phyloP scores from a whole-genome alignment of 495 filamentous ascomycete species.

The Penicillium cinerascens region DNA sequence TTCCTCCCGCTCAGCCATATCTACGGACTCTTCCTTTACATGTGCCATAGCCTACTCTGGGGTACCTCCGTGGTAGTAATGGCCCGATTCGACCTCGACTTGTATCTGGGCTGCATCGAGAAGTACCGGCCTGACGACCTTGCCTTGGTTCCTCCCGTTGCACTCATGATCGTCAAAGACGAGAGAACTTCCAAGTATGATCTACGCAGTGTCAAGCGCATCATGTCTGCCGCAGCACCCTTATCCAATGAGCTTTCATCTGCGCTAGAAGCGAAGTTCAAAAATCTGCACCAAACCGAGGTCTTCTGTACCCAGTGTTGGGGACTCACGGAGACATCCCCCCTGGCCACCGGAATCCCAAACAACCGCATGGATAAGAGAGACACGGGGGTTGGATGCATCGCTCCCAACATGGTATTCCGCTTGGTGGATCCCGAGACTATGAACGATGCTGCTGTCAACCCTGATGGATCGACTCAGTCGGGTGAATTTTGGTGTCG shows the following conservation, averaged over 20 bases:
- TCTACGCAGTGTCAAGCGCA: conserved; percentile 62
- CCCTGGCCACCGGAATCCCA: conserved; percentile 41
- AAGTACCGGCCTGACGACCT: conserved; percentile 23
- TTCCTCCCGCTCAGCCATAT: conserved; percentile 89
- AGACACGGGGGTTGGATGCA: conserved; percentile 54
- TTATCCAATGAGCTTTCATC: conserved; percentile 66
- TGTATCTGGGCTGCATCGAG: conserved; percentile 16
- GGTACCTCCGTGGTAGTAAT: conserved; percentile 55
- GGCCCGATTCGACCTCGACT: conserved; percentile 69
- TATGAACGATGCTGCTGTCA: conserved; percentile 24
- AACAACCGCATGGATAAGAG: conserved; percentile 51
- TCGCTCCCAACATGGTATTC: conserved; percentile 54
- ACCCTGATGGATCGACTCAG: conserved; percentile 46
- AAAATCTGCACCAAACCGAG: conserved; percentile 33
- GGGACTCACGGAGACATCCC: conserved; percentile 68
- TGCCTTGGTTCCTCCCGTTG: conserved; percentile 63
- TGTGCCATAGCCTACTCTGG: conserved; percentile 21
- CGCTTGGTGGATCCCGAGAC: conserved; percentile 54
- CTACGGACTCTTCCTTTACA: conserved; percentile 51
- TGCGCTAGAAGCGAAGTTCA: conserved; percentile 54
- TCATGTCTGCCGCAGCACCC: conserved; percentile 79
- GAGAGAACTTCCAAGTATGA: conserved; percentile 67
- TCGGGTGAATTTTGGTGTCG: conserved; percentile 55
- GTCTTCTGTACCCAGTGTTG: conserved; percentile 71
- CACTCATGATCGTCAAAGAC: conserved; percentile 69